Base-by-base conservation (phyloP, 805 yeast genomes). In the Yarrowia sp. region DNA sequence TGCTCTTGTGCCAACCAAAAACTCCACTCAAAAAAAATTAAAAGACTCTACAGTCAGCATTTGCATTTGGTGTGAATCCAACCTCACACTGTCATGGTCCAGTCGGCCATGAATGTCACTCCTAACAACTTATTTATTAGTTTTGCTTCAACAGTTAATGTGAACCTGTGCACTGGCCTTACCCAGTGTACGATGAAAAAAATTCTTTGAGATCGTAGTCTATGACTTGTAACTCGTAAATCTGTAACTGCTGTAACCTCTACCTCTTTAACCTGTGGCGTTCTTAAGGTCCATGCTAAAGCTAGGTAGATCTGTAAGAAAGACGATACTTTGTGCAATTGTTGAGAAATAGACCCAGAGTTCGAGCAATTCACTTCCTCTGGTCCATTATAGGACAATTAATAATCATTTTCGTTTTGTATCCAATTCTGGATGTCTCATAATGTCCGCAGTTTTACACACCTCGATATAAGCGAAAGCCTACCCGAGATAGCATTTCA, bases 141-240 rank as follows among this genome's bases (percentile, higher is more conserved):
- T 59, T 59, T 59, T 59, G 52, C 65, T 59, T 59, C 65, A 59
- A 59, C 65, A 59, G 65, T 59, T 59, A 59, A 59, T 59, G 65
- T 59, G 65, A 59, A 53, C 45, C 45, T 7, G 32, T 16, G 32
- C 58, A 52, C 58, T 56, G 63, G 38, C 63, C 16, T 26, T 56
- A 26, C 38, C 38, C 48, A 42, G 48, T 56, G 48, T 32, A 16
- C 45, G n/a, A 5, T 15, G 48, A 26, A 26, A 43, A 42, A 15
- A 55, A 19, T 26, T 8, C 22, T 22, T 22, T 9, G n/a, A 49
- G 32, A n/a, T 5, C 19, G 56, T 36, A 56, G 48, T 19, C 38
- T 11, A 12, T 38, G 35, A 12, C 19, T 15, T 19, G 45, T 53
- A 55, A 40, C 22, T 2, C 12, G 22, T 38, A 5, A 52, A n/a